Conservation (phyloP, 768 basidiomycete species). For the Daedaleopsis nitida region DNA sequence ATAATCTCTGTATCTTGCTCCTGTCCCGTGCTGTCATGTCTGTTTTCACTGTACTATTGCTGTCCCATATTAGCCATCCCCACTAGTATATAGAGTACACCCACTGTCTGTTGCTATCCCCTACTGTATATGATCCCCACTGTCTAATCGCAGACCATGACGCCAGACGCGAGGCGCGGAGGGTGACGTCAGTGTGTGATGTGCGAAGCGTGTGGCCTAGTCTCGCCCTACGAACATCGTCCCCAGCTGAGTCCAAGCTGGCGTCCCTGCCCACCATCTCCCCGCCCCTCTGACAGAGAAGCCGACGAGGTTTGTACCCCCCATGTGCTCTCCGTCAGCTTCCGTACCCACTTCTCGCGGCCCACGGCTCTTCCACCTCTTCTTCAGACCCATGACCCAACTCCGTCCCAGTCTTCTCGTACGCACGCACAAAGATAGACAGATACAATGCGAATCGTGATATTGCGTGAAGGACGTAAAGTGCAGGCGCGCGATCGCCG, state of each 20-base stretch:
- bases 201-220: background rate
- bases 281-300: constrained; percentile 4
- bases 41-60: constrained; percentile 16
- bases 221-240: background rate
- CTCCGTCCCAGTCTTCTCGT: background rate
- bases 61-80: constrained; percentile 20
- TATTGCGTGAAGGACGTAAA: constrained; percentile 22
- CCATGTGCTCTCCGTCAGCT: constrained; percentile 1
- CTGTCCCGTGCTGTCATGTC: background rate
- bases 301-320: constrained; percentile 3
- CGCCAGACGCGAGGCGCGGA: background rate
- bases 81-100: constrained; percentile 22
- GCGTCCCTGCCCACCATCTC: background rate
- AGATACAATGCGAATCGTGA: constrained; percentile 3
- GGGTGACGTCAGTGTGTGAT: background rate
- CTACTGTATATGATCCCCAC: constrained; percentile 2
- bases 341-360: background rate
- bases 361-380: background rate
- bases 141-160: background rate
- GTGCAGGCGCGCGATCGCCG: constrained; percentile 16
- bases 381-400: background rate
- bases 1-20: background rate
- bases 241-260: no score
- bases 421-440: constrained; percentile 7
- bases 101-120: constrained; percentile 15